Evolutionary conservation across 768 basidiomycete species (phyloP), one percentile per base, ranked within the genome.

Genomic region (Amanita exitialis): DNA sequence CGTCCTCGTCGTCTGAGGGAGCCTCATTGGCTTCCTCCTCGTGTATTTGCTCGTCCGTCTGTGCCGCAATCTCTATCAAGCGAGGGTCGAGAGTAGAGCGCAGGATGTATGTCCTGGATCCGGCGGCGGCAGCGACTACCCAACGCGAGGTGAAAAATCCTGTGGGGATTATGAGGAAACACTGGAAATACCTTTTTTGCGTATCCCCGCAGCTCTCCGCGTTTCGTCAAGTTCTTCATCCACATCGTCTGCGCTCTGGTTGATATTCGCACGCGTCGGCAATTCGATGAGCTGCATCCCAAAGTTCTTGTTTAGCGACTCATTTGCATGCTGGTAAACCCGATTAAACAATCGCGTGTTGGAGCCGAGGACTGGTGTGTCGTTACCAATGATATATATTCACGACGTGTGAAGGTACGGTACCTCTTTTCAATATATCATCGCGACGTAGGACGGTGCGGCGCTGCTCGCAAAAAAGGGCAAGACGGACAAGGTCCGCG

Each of bases 51-150:
- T 76, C 75, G 55, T 81, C 76, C 0, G 78, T 73, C 13, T 73
- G 58, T 2, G 77, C 71, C 0, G 88, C 81, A 27, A 73, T 67
- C 50, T 79, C 77, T 46, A 93, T 79, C 47, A 95, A 67, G 10
- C 62, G 55, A 0, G 78, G 64, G 49, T 89, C 69, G 13, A 96
- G 74, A 1, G 63, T 69, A 1, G 91, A 93, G 42, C 92, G 84
- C 15, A 96, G 71, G 39, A 94, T 86, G 62, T 86, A 98, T 5
- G 80, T 80, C 60, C 89, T 91, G 1, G 87, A 81, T 1, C 86
- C 79, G 2, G 74, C 60, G 4, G 78, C 68, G 8, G 76, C n/a
- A n/a, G n/a, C 64, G 18, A 76, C 83, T 80, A 20, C 34, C 4
- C 2, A 53, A 16, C 6, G 36, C 13, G 27, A 32, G n/a, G 32